Base-by-base conservation (phyloP, 352 stramenopile genomes). In the Pythium dissotocum region DNA sequence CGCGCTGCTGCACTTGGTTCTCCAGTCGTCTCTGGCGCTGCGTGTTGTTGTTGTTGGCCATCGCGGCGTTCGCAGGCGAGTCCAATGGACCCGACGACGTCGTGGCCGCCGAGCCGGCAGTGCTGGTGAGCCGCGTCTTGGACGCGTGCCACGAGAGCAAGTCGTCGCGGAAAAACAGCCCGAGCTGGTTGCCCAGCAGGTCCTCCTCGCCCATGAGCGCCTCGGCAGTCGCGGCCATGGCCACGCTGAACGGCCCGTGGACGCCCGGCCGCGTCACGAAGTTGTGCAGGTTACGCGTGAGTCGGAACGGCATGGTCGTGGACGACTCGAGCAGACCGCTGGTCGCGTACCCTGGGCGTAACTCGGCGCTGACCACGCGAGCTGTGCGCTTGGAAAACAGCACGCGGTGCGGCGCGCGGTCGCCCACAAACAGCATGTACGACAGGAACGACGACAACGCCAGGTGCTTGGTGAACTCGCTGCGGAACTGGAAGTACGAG, bases 251-350 rank as follows among this genome's bases (percentile, higher is more conserved):
- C 13, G 87, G 83, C 0, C 90, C 90, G 24, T 97, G 82, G 1
- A 97, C 88, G 14, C 90, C 90, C 0, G 83, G 75, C 0, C 81
- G 78, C 28, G 89, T 97, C 53, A 97, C 80, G 67, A 97, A 95
- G 68, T 89, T 93, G 73, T 92, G 82, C 60, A 97, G 65, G 60
- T 97, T 97, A 7, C 88, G 89, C 40, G 90, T 97, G 18, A 97
- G 73, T 10, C 90, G 87, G 70, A 97, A 97, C 24, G 90, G 90
- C 84, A 97, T 95, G 10, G 85, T 78, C 32, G 83, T 93, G 33
- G 83, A 81, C 14, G 83, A 76, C 52, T 95, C 89, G 18, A 97
- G 70, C 46, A 94, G 89, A 0, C 89, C 89, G 60, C 80, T 94
- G 70, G 76, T 93, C 26, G 86, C 85, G 57, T 97, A 97, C 24